Conservation (phyloP, 1,139 yeast genomes). For the Hyphopichia khmerensis region DNA sequence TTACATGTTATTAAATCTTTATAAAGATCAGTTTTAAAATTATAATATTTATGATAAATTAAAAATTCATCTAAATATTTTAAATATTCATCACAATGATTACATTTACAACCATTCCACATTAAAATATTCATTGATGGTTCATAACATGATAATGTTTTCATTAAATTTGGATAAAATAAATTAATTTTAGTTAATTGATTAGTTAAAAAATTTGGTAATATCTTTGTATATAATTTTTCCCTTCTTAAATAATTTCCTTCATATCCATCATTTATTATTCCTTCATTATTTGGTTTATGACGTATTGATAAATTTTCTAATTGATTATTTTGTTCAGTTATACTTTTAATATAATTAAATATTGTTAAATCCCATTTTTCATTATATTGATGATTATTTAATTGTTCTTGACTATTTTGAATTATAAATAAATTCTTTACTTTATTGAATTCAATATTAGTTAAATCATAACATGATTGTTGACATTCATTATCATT, state of each 20-base stretch:
- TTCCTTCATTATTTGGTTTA: conserved; percentile 39
- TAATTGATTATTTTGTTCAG: conserved; percentile 24
- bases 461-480: conserved; percentile 35
- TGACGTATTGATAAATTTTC: conserved; percentile 49
- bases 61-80: conserved; percentile 55
- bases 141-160: conserved; percentile 64
- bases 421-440: conserved; percentile 47
- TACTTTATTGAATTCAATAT: conserved; percentile 24
- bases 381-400: conserved; percentile 53
- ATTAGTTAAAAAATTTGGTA: conserved; percentile 37
- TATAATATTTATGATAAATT: conserved; percentile 62
- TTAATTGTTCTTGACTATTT: conserved; percentile 29
- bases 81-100: conserved; percentile 49
- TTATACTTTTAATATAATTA: conserved; percentile 40
- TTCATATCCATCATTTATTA: conserved; percentile 59
- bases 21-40: conserved; percentile 39
- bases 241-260: conserved; percentile 67
- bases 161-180: conserved; percentile 57
- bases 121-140: conserved; percentile 64
- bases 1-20: conserved; percentile 62
- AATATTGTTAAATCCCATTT: conserved; percentile 53
- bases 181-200: conserved; percentile 36
- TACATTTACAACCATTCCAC: conserved; percentile 77
- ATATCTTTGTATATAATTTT: conserved; percentile 43
- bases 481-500: conserved; percentile 41